Evolutionary conservation across 441 rosid species (phyloP), one percentile per base, ranked within the genome.

Genomic region (Hura crepitans): DNA sequence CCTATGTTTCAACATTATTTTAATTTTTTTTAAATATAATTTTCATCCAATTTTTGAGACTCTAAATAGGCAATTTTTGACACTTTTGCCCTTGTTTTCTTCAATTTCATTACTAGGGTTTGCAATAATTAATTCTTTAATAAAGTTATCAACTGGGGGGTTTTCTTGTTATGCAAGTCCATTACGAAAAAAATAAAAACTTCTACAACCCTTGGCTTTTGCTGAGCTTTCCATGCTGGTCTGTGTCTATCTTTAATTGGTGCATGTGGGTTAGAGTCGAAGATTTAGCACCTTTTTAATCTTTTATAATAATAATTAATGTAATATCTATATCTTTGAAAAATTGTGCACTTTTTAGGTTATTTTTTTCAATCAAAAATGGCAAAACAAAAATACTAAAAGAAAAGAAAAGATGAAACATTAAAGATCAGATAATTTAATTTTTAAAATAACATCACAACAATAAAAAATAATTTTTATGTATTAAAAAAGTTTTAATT

Each of bases 1-100:
- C 89, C 92, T 68, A 85, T 83, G 89, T 75, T 70, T 65, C 35
- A 2, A 20, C 15, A 12, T 25, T 22, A 23, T 42, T 30, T 20
- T 22, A 33, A 1, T 49, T 53, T 23, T 14, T 23, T 27, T 27
- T 39, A 37, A 17, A 35, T 37, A 0, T 59, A 14, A 45, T 13
- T 61, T 18, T 62, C 47, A 43, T 45, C 51, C 31, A 0, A 51
- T 51, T 57, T 43, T 59, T 46, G 8, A 15, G 12, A 1, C 18
- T 8, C 0, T 17, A 9, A 11, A 18, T 6, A 10, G 17, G 17
- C 33, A 55, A 56, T 5, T 23, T 6, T 54, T 23, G 6, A 51
- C 63, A 37, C 17, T 13, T 62, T 53, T 74, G 35, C 70, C 65
- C 51, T 17, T 6, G 8, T 17, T 17, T 65, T 1, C 12, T 42